Conservation (phyloP, 352 stramenopile species). For the Phytophthora capsici region DNA sequence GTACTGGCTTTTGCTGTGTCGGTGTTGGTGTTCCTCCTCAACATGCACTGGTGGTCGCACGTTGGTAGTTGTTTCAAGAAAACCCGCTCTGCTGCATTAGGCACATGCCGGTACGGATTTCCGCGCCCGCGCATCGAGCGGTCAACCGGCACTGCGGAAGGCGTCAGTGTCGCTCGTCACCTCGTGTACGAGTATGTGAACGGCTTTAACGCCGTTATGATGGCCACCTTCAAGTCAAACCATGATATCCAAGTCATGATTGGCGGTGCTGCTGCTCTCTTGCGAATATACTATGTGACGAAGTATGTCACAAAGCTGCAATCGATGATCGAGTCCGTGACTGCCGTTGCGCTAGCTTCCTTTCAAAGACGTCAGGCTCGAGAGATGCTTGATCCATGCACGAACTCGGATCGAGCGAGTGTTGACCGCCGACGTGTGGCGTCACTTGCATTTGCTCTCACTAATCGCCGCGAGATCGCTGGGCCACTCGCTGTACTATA, state of each 20-base stretch:
- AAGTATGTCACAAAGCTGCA: constrained; percentile 4
- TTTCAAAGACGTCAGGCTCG: not conserved
- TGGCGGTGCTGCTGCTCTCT: not conserved
- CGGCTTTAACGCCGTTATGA: not conserved
- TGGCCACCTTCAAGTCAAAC: not conserved
- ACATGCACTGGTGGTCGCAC: constrained; percentile 6
- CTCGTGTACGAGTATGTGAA: not conserved
- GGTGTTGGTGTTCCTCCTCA: not conserved
- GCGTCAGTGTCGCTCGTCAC: not conserved
- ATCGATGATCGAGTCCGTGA: not conserved
- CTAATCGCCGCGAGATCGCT: not conserved
- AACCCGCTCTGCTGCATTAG: not conserved
- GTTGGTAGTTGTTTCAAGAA: not conserved
- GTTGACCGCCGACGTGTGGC: not conserved
- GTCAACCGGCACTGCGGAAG: not conserved
- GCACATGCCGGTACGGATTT: not conserved
- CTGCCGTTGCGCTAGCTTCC: not conserved
- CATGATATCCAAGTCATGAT: not conserved
- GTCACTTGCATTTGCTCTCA: not conserved
- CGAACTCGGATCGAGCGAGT: not conserved
- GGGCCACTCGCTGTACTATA: not conserved
- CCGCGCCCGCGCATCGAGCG: not conserved
- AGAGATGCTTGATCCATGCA: not conserved
- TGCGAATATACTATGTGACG: not conserved
- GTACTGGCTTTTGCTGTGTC: constrained; percentile 3